Base-by-base conservation (phyloP, 2,329 filamentous ascomycete species). In the Xylariales sp. region DNA sequence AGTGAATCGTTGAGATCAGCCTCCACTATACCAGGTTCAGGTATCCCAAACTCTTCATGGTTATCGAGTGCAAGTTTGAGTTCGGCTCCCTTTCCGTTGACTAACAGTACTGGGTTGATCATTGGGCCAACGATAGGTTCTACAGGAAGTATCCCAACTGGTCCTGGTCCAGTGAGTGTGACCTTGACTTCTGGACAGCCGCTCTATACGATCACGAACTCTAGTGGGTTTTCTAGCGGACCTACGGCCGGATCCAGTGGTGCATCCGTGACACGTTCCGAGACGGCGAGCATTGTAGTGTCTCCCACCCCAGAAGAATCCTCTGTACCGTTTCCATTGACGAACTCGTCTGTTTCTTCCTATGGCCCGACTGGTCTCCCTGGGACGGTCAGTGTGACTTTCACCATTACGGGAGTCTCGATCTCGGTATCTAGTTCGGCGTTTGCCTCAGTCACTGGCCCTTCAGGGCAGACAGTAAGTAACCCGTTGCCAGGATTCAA, bases 281-380 rank as follows among this genome's bases (percentile, higher is more conserved):
- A n/a, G n/a, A n/a, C n/a, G n/a, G n/a, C n/a, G n/a, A n/a, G n/a
- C n/a, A n/a, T n/a, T n/a, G n/a, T n/a, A n/a, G n/a, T n/a, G n/a
- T n/a, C n/a, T n/a, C n/a, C n/a, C n/a, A n/a, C n/a, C n/a, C n/a
- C n/a, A n/a, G n/a, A n/a, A n/a, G n/a, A n/a, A n/a, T n/a, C n/a
- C n/a, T n/a, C n/a, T n/a, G n/a, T n/a, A n/a, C n/a, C 25, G 3
- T 31, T 38, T 15, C 27, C 40, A 25, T 38, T 25, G 37, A 16
- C 40, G 14, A 56, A 55, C 32, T 52, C 52, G 12, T 55, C 51
- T 12, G 37, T 11, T 10, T 19, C 34, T 9, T 31, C 46, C 6
- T 45, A 34, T 15, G 32, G 46, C 14, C 20, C 38, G 19, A 43
- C 43, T 22, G 46, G 28, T 19, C 42, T 44, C 12, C 16, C 40